Conservation (phyloP, 306 rosid genomes). For the Dryas alaskensis region DNA sequence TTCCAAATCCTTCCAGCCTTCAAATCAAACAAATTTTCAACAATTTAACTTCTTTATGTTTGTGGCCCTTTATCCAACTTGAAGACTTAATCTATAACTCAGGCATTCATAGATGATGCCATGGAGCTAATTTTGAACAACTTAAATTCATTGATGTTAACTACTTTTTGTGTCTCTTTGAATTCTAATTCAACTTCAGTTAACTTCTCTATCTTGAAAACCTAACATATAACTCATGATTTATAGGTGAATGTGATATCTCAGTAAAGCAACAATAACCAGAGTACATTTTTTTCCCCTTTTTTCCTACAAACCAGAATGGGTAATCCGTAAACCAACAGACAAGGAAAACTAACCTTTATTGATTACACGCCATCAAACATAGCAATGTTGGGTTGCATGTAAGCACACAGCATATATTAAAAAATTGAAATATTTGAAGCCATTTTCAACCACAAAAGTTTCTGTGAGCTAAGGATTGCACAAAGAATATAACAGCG, state of each 20-base stretch:
- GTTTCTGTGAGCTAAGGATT: background rate
- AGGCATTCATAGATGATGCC: too few relatives aligned
- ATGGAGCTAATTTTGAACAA: too few relatives aligned
- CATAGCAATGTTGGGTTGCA: background rate
- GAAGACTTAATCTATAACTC: too few relatives aligned
- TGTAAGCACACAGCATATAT: background rate
- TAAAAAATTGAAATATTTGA: background rate
- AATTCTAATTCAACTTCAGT: background rate
- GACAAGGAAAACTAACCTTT: background rate
- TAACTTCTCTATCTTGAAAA: background rate
- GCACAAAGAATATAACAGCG: background rate
- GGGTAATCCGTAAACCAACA: background rate
- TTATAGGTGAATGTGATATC: background rate
- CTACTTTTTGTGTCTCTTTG: background rate
- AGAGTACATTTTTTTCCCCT: background rate
- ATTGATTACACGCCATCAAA: background rate
- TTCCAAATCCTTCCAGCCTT: too few relatives aligned
- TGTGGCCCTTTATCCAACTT: too few relatives aligned
- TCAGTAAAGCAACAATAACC: background rate
- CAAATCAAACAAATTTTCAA: too few relatives aligned
- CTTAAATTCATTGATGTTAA: background rate
- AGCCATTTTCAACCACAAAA: background rate
- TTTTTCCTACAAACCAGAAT: background rate
- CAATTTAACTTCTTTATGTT: too few relatives aligned
- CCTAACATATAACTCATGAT: background rate